Conservation (phyloP, 768 basidiomycete species). For the Collybiopsis confluens region DNA sequence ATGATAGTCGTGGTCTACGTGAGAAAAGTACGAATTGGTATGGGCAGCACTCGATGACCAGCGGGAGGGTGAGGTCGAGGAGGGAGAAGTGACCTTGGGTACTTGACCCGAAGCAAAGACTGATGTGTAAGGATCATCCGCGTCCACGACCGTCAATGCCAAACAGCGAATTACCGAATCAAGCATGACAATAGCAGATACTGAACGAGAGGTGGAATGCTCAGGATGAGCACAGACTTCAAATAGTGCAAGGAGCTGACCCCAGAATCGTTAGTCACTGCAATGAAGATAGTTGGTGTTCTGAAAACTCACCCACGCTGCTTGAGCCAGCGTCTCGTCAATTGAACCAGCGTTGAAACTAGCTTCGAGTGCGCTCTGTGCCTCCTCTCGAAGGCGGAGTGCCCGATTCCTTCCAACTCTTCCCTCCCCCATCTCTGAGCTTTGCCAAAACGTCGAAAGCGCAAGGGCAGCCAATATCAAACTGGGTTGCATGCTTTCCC, state of each 20-base stretch:
- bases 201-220: slow-evolving; percentile 48
- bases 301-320: slow-evolving; percentile 69
- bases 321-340: slow-evolving; percentile 70
- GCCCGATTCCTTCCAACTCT: slow-evolving; percentile 50
- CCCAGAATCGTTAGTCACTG: too few relatives aligned
- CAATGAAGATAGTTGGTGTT: too few relatives aligned
- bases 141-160: slow-evolving; percentile 56
- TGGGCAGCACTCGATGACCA: neutral
- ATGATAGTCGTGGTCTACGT: slow-evolving; percentile 7
- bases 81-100: slow-evolving; percentile 32
- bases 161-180: slow-evolving; percentile 66
- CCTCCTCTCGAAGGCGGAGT: slow-evolving; percentile 58
- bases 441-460: slow-evolving; percentile 65
- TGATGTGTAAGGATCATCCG: slow-evolving; percentile 46
- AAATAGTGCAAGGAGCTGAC: slow-evolving; percentile 69
- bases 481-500: slow-evolving; percentile 63
- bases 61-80: neutral
- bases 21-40: neutral
- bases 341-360: slow-evolving; percentile 70
- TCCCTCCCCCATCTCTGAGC: slow-evolving; percentile 56
- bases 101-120: slow-evolving; percentile 48
- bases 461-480: slow-evolving; percentile 60
- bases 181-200: slow-evolving; percentile 55
- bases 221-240: slow-evolving; percentile 68
- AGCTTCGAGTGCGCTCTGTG: slow-evolving; percentile 66